phyloP scores from a whole-genome alignment of 352 stramenopile species.

The Globisporangium paddicum region DNA sequence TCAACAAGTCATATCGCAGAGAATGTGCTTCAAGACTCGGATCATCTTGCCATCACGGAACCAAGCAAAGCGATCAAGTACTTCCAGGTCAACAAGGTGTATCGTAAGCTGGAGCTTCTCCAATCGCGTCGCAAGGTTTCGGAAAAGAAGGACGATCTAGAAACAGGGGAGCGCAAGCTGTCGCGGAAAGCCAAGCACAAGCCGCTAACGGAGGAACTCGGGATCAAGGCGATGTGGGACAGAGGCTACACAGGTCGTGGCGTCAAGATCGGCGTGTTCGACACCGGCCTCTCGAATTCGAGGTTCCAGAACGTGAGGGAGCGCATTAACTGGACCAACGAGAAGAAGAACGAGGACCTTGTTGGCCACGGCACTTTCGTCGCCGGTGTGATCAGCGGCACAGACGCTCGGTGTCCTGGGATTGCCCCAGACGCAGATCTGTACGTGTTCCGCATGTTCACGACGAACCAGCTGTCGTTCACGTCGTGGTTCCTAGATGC shows the following conservation, averaged over 20 bases:
- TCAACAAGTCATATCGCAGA: constrained; percentile 24
- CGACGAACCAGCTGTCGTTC: constrained; percentile 78
- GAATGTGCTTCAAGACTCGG: constrained; percentile 13
- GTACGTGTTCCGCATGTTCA: constrained; percentile 86
- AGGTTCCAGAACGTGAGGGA: constrained; percentile 61
- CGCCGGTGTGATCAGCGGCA: constrained; percentile 61
- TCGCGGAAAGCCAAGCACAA: constrained; percentile 14
- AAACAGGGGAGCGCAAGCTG: not conserved
- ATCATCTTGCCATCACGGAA: not conserved
- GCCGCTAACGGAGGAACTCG: constrained; percentile 44
- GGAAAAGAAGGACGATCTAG: constrained; percentile 13
- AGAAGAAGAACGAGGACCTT: constrained; percentile 65
- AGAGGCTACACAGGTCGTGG: constrained; percentile 58
- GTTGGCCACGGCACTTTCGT: constrained; percentile 87
- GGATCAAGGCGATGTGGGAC: constrained; percentile 52
- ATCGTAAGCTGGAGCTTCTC: constrained; percentile 32
- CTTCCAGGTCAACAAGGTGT: constrained; percentile 44
- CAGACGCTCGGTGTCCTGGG: constrained; percentile 55
- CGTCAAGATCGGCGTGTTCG: constrained; percentile 84
- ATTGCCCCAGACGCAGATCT: constrained; percentile 75
- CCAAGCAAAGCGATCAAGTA: constrained; percentile 23
- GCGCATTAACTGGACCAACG: constrained; percentile 86
- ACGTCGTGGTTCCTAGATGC: constrained; percentile 90
- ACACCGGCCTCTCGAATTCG: constrained; percentile 66
- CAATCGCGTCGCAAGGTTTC: constrained; percentile 8